These are phyloP conservation scores for Rhizopogon rudus DNA, from an alignment of 768 basidiomycete species.

Conservation along the genomic window DNA sequence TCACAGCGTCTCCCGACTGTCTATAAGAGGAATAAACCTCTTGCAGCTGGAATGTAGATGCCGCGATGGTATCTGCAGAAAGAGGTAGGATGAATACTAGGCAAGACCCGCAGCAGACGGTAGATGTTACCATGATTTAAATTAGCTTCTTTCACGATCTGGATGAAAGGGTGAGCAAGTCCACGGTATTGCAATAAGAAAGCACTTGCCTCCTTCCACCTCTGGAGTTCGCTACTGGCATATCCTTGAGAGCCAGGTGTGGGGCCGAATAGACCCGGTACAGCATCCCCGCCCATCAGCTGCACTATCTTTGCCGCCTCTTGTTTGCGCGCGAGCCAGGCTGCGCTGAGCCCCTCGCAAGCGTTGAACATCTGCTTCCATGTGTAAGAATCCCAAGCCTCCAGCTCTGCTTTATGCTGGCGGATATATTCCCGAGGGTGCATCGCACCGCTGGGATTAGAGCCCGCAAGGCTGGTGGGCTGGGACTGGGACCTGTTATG, in stretches of 20 bases:
- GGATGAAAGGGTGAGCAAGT: constrained; percentile 5
- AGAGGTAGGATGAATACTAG: background rate
- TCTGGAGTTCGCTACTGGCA: constrained; percentile 42
- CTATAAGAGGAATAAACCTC: constrained; percentile 72
- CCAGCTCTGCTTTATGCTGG: constrained; percentile 60
- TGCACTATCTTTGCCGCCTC: constrained; percentile 47
- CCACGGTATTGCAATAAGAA: constrained; percentile 3
- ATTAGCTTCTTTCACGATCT: constrained; percentile 57
- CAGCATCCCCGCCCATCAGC: constrained; percentile 38
- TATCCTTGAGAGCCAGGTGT: constrained; percentile 35
- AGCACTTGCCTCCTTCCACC: constrained; percentile 53
- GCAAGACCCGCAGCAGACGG: background rate
- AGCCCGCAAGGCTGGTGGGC: background rate
- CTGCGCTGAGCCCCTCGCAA: constrained; percentile 60
- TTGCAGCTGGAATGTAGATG: constrained; percentile 70
- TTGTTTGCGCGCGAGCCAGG: constrained; percentile 58
- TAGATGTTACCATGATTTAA: constrained; percentile 41
- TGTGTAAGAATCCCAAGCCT: constrained; percentile 62
- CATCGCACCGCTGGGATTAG: constrained; percentile 26
- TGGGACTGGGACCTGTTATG: constrained; percentile 1
- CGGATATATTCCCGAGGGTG: constrained; percentile 72
- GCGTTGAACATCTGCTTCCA: constrained; percentile 67
- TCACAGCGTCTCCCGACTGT: constrained; percentile 65
- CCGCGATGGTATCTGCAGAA: constrained; percentile 43
- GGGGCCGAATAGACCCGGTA: constrained; percentile 20